phyloP scores from a whole-genome alignment of 2,329 filamentous ascomycete genomes.

The Alternaria sp. region DNA sequence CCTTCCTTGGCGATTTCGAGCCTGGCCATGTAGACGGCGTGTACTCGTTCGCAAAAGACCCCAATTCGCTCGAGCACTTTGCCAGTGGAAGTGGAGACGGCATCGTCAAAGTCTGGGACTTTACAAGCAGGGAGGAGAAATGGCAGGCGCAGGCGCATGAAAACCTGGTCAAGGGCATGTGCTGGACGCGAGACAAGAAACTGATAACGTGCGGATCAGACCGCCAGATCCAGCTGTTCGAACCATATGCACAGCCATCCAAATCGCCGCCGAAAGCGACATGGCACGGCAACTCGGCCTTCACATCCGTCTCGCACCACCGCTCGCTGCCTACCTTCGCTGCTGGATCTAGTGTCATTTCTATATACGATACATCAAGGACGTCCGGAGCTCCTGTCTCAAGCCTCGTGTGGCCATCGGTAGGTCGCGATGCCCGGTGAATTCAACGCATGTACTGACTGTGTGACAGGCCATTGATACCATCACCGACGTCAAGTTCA shows the following conservation, averaged over 20 bases:
- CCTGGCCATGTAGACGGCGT: constrained; percentile 89
- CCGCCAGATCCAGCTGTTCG: constrained; percentile 87
- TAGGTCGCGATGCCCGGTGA: background rate
- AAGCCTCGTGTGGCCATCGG: constrained; percentile 83
- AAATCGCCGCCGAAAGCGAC: constrained; percentile 79
- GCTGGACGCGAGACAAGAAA: constrained; percentile 87
- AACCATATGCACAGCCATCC: constrained; percentile 79
- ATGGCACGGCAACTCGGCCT: constrained; percentile 84
- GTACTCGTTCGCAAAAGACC: constrained; percentile 60
- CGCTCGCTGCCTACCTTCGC: constrained; percentile 82
- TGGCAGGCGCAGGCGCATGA: constrained; percentile 87
- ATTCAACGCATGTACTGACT: constrained; percentile 1
- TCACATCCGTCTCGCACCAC: constrained; percentile 86
- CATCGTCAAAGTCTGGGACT: constrained; percentile 91
- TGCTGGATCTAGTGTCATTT: constrained; percentile 78
- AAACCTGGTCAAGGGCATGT: constrained; percentile 90
- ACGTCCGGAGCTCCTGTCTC: constrained; percentile 81
- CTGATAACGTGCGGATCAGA: constrained; percentile 88
- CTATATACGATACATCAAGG: constrained; percentile 86
- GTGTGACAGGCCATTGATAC: constrained; percentile 71
- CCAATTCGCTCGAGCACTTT: constrained; percentile 57
- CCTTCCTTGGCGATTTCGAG: constrained; percentile 87
- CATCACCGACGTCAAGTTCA: constrained; percentile 88
- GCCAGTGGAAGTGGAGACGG: constrained; percentile 71
- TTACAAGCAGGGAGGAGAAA: constrained; percentile 75